Conservation (phyloP, 164 flowering plant genomes). For the Kalanchoe fedtschenkoi region DNA sequence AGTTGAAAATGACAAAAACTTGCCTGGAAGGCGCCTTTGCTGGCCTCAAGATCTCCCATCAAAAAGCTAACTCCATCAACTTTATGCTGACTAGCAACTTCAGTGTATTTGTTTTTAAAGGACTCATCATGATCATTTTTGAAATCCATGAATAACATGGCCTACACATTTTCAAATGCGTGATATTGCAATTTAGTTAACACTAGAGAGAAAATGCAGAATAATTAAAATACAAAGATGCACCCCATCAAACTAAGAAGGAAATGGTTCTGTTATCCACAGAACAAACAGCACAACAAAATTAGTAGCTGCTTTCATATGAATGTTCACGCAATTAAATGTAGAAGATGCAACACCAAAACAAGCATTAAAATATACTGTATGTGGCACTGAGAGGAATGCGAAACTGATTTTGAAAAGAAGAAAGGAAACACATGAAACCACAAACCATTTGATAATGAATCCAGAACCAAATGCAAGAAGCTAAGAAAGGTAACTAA, state of each 20-base stretch:
- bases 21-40: conserved; percentile 76
- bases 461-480: neutral
- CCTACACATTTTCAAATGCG: conserved; percentile 27
- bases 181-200: neutral
- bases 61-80: conserved; percentile 55
- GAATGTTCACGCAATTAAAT: too few relatives aligned
- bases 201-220: neutral
- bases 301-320: neutral
- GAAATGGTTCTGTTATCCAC: neutral
- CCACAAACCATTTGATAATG: neutral
- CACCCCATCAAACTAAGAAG: neutral
- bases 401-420: neutral
- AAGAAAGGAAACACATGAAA: neutral
- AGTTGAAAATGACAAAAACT: neutral
- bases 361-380: too few relatives aligned
- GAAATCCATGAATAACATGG: conserved; percentile 64
- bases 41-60: conserved; percentile 67
- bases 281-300: neutral
- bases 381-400: neutral
- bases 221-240: too few relatives aligned
- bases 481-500: neutral
- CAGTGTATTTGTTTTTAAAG: conserved; percentile 44
- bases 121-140: conserved; percentile 36
- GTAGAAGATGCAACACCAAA: too few relatives aligned
- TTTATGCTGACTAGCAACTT: conserved; percentile 47